These are phyloP conservation scores for Helenozyma baotianmanensis DNA, from an alignment of 805 yeast genomes.

Conservation along the genomic window DNA sequence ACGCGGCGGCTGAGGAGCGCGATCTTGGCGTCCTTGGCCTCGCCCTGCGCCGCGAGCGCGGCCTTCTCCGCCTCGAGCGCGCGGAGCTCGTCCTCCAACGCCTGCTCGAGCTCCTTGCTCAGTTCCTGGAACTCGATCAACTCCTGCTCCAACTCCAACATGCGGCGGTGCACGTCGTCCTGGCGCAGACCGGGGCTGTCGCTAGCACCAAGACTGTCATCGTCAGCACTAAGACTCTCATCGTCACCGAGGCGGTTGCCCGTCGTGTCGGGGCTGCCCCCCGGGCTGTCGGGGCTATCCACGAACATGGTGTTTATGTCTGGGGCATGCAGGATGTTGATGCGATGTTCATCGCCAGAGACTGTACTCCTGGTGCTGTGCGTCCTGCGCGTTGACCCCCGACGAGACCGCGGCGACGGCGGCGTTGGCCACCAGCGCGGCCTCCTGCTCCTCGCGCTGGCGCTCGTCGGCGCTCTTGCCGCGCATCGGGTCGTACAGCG, in stretches of 20 bases:
- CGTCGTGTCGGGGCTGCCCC: too few relatives aligned
- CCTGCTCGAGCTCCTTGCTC: slow-evolving; percentile 41
- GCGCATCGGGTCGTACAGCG: slow-evolving; percentile 7
- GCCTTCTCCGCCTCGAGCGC: slow-evolving; percentile 26
- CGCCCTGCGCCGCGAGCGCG: slow-evolving; percentile 12
- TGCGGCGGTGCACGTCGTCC: slow-evolving; percentile 16
- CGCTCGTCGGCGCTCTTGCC: slow-evolving; percentile 6
- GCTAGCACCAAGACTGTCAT: too few relatives aligned
- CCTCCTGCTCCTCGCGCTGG: slow-evolving; percentile 18
- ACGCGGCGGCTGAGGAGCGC: slow-evolving; percentile 14
- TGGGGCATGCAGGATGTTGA: too few relatives aligned
- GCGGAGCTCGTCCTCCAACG: slow-evolving; percentile 40
- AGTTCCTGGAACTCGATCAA: slow-evolving; percentile 40
- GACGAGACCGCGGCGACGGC: slow-evolving; percentile 36
- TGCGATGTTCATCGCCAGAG: slow-evolving; percentile 35
- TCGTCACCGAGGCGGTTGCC: too few relatives aligned
- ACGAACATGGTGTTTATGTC: too few relatives aligned
- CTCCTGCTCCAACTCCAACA: slow-evolving; percentile 34
- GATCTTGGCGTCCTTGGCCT: slow-evolving; percentile 17
- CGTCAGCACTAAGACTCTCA: too few relatives aligned
- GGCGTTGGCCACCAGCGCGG: slow-evolving; percentile 32
- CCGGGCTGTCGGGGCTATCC: too few relatives aligned
- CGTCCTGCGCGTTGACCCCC: slow-evolving; percentile 22
- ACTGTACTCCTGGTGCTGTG: slow-evolving; percentile 33
- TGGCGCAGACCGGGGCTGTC: too few relatives aligned